Evolutionary conservation across 441 rosid genomes (phyloP).

Genomic region (Cnidoscolus chayamansa): DNA sequence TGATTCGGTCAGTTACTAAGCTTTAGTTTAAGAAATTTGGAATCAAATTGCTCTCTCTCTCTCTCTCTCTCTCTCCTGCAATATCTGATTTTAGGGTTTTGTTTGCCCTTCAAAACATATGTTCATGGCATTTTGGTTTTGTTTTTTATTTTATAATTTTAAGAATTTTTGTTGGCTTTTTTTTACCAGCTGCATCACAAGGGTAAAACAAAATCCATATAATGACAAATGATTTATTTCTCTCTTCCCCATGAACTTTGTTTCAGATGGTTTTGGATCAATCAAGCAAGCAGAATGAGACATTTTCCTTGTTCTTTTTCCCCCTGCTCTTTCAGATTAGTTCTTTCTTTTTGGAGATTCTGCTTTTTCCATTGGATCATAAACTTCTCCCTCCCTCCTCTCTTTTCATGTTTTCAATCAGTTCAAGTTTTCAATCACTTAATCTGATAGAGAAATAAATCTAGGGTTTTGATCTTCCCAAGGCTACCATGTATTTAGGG

Average conservation of each 20-base stretch:
- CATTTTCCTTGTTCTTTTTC: conserved; percentile 18
- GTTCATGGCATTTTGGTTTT: background rate
- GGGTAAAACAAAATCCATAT: background rate
- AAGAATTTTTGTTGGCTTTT: conserved; percentile 8
- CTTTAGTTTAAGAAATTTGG: background rate
- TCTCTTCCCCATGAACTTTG: conserved; percentile 8
- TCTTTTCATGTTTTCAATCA: conserved; percentile 18
- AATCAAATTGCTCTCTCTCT: background rate
- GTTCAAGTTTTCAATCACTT: conserved; percentile 14
- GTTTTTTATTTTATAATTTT: background rate
- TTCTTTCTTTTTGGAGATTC: conserved; percentile 12
- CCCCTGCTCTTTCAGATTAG: conserved; percentile 16
- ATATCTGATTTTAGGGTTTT: conserved; percentile 16
- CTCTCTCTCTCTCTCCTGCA: background rate
- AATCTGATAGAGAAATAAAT: conserved; percentile 11
- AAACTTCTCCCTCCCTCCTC: conserved; percentile 3
- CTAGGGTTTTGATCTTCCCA: conserved; percentile 37
- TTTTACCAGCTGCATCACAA: background rate
- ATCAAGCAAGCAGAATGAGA: conserved; percentile 21
- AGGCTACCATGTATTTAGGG: conserved; percentile 35
- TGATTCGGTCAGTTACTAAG: background rate
- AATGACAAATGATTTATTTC: conserved; percentile 9
- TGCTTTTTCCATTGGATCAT: conserved; percentile 37
- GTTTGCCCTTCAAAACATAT: conserved; percentile 5
- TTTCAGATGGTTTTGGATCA: conserved; percentile 12